Conservation (phyloP, 225 moss, liverwort and hornwort species). For the Pseudoscleropodium purum region DNA sequence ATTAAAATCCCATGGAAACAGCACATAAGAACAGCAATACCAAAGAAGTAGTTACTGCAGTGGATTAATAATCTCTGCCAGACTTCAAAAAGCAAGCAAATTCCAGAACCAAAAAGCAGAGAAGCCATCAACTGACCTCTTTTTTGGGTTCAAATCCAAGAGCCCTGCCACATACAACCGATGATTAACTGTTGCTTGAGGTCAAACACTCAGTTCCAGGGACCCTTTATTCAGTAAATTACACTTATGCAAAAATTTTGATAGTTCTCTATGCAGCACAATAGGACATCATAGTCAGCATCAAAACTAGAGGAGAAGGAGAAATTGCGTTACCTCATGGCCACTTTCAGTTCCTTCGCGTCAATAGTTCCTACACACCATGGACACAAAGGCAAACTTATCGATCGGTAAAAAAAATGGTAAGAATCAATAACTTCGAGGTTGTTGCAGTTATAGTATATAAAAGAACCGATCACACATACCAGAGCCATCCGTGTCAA, state of each 20-base stretch:
- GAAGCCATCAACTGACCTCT: slow-evolving; percentile 45
- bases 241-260: not conserved
- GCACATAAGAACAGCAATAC: not conserved
- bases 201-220: not conserved
- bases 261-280: not conserved
- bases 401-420: not conserved
- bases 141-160: slow-evolving; percentile 98
- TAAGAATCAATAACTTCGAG: not conserved
- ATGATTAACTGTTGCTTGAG: not conserved
- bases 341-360: slow-evolving; percentile 86
- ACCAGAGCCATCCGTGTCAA: slow-evolving; percentile 94
- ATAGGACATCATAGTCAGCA: not conserved
- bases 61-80: not conserved
- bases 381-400: not conserved
- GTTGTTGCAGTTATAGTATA: not conserved
- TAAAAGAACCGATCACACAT: not conserved
- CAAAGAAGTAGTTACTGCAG: not conserved
- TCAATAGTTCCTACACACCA: slow-evolving; percentile 28
- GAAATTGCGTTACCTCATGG: slow-evolving; percentile 76
- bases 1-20: not conserved
- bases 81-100: not conserved
- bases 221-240: not conserved
- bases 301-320: not conserved
- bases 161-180: slow-evolving; percentile 62
- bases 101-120: not conserved